A percentile compares a stretch with the other conserved stretches of the same genome.
phyloP scores from a whole-genome alignment of 2,329 filamentous ascomycete genomes.

The Botrytis galanthina region DNA sequence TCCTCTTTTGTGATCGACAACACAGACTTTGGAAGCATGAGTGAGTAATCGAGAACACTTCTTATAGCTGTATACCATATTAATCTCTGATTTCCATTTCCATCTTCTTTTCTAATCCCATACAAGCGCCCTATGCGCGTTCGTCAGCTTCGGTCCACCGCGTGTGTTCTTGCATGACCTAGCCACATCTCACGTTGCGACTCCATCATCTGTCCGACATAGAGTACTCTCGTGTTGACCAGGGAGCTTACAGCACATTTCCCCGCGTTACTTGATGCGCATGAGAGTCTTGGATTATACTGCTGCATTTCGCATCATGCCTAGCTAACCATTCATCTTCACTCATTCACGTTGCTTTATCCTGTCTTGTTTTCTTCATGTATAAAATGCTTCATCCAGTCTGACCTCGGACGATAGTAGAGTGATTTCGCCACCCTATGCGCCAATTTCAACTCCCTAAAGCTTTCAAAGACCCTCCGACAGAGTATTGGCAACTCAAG shows the following conservation, averaged over 20 bases:
- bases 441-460: slow-evolving; percentile 8
- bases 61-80: not conserved
- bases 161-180: slow-evolving; percentile 20
- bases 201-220: slow-evolving; percentile 19
- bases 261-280: slow-evolving; percentile 13
- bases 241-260: slow-evolving; percentile 20
- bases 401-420: slow-evolving; percentile 21
- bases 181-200: slow-evolving; percentile 20
- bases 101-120: not conserved
- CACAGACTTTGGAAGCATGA: not conserved
- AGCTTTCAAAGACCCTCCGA: not conserved
- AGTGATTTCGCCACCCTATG: slow-evolving; percentile 19
- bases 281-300: slow-evolving; percentile 6
- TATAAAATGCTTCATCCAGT: slow-evolving; percentile 10
- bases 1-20: not conserved
- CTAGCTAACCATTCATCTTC: slow-evolving; percentile 9
- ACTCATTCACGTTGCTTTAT: slow-evolving; percentile 9
- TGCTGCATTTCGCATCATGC: slow-evolving; percentile 13
- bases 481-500: not conserved
- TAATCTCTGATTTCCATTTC: not conserved
- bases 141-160: slow-evolving; percentile 7
- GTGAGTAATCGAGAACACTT: slow-evolving; percentile 2
- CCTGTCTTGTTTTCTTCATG: not conserved
- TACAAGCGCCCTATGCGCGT: slow-evolving; percentile 19
- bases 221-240: slow-evolving; percentile 7